These are phyloP conservation scores for Liriodendron chinense DNA, from an alignment of 164 flowering plant genomes.

Conservation along the genomic window DNA sequence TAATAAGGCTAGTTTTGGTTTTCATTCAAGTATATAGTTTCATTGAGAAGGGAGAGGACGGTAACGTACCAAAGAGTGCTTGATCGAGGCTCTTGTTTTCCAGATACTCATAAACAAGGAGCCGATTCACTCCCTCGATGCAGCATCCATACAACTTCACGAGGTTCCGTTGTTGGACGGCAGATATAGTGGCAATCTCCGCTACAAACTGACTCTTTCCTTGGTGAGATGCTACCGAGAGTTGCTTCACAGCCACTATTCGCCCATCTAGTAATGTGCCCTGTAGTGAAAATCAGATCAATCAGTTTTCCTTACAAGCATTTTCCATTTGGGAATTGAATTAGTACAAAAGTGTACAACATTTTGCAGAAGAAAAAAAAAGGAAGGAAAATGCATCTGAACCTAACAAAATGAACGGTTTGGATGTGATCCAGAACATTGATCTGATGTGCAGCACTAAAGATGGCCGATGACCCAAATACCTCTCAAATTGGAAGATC, in stretches of 20 bases:
- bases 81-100: constrained; percentile 16
- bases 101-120: constrained; percentile 71
- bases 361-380: background rate
- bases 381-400: no score
- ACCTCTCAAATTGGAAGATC: no score
- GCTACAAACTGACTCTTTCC: constrained; percentile 68
- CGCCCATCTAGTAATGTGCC: constrained; percentile 63
- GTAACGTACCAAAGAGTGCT: constrained; percentile 12
- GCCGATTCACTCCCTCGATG: constrained; percentile 55
- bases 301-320: no score
- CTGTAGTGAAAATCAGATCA: constrained; percentile 19
- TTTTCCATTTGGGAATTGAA: no score
- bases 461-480: no score
- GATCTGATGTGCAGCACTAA: no score
- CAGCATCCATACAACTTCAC: constrained; percentile 79
- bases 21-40: no score
- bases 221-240: constrained; percentile 62
- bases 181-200: constrained; percentile 74
- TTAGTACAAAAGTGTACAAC: background rate
- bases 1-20: no score
- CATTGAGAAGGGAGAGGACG: background rate
- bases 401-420: no score
- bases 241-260: constrained; percentile 64
- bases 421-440: no score
- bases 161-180: constrained; percentile 77